phyloP scores from a whole-genome alignment of 2,329 filamentous ascomycete species.

The Mariannaea sp. region DNA sequence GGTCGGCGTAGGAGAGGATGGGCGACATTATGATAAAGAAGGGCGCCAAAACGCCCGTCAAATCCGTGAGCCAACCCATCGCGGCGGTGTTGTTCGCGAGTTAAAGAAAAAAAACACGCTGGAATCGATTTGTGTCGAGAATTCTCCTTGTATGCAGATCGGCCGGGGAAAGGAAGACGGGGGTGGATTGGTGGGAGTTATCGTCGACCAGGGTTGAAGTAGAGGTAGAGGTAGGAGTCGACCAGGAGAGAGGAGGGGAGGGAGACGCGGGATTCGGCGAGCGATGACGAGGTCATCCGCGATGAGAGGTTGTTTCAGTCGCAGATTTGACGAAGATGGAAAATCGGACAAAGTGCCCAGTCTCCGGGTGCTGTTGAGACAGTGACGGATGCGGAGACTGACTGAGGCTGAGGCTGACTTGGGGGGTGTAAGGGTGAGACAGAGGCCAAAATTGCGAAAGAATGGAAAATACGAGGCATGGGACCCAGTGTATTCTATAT shows the following conservation, averaged over 20 bases:
- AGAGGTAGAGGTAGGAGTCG: no score
- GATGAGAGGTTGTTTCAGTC: not conserved
- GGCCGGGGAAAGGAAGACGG: slow-evolving; percentile 8
- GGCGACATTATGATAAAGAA: slow-evolving; percentile 68
- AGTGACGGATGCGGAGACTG: slow-evolving; percentile 3
- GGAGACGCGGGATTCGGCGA: not conserved
- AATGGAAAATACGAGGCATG: slow-evolving; percentile 17
- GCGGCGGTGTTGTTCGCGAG: slow-evolving; percentile 6
- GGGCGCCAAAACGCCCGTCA: slow-evolving; percentile 62
- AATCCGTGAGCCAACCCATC: slow-evolving; percentile 33
- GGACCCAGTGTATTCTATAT: no score
- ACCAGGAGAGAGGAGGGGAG: not conserved
- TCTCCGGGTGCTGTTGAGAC: not conserved
- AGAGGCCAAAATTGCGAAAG: slow-evolving; percentile 19
- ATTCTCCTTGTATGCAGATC: slow-evolving; percentile 6
- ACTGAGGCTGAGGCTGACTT: slow-evolving; percentile 1
- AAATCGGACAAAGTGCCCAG: not conserved
- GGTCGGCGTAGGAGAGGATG: slow-evolving; percentile 68
- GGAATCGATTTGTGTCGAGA: slow-evolving; percentile 61
- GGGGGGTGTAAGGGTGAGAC: slow-evolving; percentile 10
- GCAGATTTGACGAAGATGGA: not conserved
- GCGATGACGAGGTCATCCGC: slow-evolving; percentile 5
- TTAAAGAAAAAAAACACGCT: slow-evolving; percentile 76
- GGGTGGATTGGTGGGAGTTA: not conserved
- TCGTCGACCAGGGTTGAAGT: slow-evolving; percentile 2